Base-by-base conservation (phyloP, 768 basidiomycete genomes). In the Suillus luteus region DNA sequence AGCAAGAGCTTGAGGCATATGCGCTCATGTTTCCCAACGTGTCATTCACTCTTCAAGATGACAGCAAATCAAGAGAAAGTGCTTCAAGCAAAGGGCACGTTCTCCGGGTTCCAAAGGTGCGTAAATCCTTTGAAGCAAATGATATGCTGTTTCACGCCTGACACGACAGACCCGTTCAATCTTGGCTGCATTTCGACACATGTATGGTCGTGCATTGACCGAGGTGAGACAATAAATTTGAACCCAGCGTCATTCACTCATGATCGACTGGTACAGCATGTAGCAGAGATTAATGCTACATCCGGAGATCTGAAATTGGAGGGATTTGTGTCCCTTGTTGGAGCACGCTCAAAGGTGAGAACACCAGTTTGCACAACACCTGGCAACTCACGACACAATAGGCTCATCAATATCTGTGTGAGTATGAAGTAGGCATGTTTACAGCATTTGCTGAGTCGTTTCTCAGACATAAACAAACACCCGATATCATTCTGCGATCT, bases 391-490 rank as follows among this genome's bases (percentile, higher is more conserved):
- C 40, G 65, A 65, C 64, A 38, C 62, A 65, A 64, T 71, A 96
- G 92, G 77, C 84, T n/a, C 85, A 90, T 74, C 96, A 99, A 75
- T 92, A 89, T 77, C 75, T 98, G 49, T 97, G 96, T 95, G 72
- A 69, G 87, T 75, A 24, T 51, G 64, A 46, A 31, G 43, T 35
- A 15, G 12, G 35, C 44, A 10, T 24, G 44, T 59, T 65, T 57
- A 22, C 24, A 31, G 17, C 7, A 35, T 61, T 55, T 55, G 38
- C 27, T 44, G 24, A 63, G 33, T 46, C 31, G 60, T 33, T 54
- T 46, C 64, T 61, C 68, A 96, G 95, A 90, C 72, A 82, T 96
- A 72, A 96, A 96, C 75, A 80, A 79, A 22, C 92, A 93, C 69
- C 87, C 87, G 4, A 75, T 96, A 37, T 78, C 83, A 17, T 70